Conservation (phyloP, 108 stramenopile genomes). For the Craspedostauros australis region DNA sequence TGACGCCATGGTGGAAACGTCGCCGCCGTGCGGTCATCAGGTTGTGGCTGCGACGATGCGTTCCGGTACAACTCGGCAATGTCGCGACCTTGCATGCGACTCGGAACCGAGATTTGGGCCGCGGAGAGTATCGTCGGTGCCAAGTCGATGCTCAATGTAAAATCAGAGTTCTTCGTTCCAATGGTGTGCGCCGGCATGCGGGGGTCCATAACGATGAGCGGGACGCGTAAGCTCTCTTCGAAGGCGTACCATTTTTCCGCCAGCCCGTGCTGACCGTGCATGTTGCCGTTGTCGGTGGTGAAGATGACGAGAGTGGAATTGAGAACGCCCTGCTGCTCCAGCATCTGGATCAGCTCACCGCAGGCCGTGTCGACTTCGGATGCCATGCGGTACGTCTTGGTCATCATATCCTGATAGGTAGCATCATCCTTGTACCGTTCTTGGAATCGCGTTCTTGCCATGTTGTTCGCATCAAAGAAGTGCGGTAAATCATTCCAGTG, state of each 20-base stretch:
- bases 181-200: constrained; percentile 49
- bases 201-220: constrained; percentile 74
- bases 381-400: constrained; percentile 73
- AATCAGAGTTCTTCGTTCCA: constrained; percentile 56
- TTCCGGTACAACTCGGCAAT: constrained; percentile 59
- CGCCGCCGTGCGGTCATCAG: too few species aligned
- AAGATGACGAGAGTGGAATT: constrained; percentile 74
- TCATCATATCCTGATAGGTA: constrained; percentile 47
- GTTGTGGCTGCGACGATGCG: too few species aligned
- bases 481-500: constrained; percentile 28
- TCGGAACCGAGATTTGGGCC: constrained; percentile 44
- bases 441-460: constrained; percentile 53
- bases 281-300: constrained; percentile 82
- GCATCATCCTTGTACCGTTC: constrained; percentile 52
- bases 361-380: constrained; percentile 69
- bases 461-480: constrained; percentile 20
- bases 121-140: constrained; percentile 70
- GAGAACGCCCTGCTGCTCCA: constrained; percentile 40
- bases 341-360: constrained; percentile 49
- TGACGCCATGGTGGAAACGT: constrained; percentile 32
- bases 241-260: constrained; percentile 71
- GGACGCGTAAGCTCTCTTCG: constrained; percentile 74
- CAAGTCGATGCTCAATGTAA: constrained; percentile 73
- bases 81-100: constrained; percentile 70
- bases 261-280: constrained; percentile 48